phyloP scores from a whole-genome alignment of 345 rosid species.

The Populus deltoides region DNA sequence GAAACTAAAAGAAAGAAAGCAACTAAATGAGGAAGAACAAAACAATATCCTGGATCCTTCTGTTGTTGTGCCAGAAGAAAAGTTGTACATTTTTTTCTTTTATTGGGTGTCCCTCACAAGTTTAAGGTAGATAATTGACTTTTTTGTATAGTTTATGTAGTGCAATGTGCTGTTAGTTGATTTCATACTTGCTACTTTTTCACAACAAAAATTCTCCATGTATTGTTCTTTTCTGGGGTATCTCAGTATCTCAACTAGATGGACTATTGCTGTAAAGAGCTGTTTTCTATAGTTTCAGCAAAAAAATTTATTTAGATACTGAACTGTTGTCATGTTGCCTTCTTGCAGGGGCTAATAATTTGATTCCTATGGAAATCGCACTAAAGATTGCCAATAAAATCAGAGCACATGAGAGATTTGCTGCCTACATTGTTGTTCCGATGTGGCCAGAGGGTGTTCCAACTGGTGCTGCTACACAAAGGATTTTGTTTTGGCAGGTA shows the following conservation, averaged over 20 bases:
- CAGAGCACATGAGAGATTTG: slow-evolving; percentile 84
- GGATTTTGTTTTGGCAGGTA: slow-evolving; percentile 98
- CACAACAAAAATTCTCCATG: background rate
- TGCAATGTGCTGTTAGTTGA: background rate
- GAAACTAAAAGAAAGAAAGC: background rate
- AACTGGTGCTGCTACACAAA: slow-evolving; percentile 82
- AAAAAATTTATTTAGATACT: background rate
- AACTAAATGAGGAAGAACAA: background rate
- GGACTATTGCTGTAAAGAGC: background rate
- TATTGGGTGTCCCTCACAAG: background rate
- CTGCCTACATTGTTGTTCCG: slow-evolving; percentile 83
- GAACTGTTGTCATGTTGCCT: slow-evolving; percentile 2
- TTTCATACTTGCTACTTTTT: background rate
- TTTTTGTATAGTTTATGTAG: background rate
- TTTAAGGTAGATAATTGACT: background rate
- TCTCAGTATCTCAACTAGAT: background rate
- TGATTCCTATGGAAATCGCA: slow-evolving; percentile 97
- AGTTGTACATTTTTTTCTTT: background rate
- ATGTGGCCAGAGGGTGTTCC: slow-evolving; percentile 99
- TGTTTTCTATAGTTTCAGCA: background rate
- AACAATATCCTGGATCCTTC: background rate
- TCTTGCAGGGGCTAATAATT: slow-evolving; percentile 78
- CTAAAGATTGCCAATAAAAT: slow-evolving; percentile 86
- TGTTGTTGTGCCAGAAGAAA: background rate
- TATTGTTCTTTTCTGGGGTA: background rate